These are phyloP conservation scores for Arthrobotrys pseudoclavata DNA, from an alignment of 2,329 filamentous ascomycete genomes.

Conservation along the genomic window DNA sequence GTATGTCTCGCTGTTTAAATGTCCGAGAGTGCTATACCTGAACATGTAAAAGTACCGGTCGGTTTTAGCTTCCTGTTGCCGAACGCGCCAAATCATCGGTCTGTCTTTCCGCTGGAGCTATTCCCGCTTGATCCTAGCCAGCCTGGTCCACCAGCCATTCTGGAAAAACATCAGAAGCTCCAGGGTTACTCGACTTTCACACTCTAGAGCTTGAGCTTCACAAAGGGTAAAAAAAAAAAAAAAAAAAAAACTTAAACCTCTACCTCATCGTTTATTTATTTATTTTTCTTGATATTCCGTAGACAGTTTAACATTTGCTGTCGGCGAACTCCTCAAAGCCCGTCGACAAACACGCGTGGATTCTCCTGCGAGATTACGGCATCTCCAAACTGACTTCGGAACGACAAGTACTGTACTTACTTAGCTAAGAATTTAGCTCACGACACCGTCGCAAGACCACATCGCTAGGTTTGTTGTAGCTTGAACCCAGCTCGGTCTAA, in stretches of 20 bases:
- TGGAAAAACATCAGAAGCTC: conserved; percentile 30
- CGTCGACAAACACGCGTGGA: conserved; percentile 38
- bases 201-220: conserved; percentile 25
- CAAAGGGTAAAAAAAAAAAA: neutral
- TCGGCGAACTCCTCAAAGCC: neutral
- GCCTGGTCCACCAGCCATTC: conserved; percentile 15
- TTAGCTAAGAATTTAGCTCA: neutral
- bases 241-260: neutral
- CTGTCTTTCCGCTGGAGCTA: conserved; percentile 29
- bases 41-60: neutral
- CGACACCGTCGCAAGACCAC: conserved; percentile 26
- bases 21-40: too few species aligned
- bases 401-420: neutral
- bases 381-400: conserved; percentile 22
- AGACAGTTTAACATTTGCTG: neutral
- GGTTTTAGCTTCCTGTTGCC: conserved; percentile 36
- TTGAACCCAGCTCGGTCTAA: conserved; percentile 16
- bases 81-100: conserved; percentile 43
- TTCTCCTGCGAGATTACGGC: conserved; percentile 45
- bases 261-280: conserved; percentile 2
- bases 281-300: neutral
- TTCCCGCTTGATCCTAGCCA: conserved; percentile 52
- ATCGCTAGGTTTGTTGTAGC: neutral
- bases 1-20: conserved; percentile 24
- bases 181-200: conserved; percentile 31